Base-by-base conservation (phyloP, 805 yeast genomes). In the Metschnikowia noctiluminum region DNA sequence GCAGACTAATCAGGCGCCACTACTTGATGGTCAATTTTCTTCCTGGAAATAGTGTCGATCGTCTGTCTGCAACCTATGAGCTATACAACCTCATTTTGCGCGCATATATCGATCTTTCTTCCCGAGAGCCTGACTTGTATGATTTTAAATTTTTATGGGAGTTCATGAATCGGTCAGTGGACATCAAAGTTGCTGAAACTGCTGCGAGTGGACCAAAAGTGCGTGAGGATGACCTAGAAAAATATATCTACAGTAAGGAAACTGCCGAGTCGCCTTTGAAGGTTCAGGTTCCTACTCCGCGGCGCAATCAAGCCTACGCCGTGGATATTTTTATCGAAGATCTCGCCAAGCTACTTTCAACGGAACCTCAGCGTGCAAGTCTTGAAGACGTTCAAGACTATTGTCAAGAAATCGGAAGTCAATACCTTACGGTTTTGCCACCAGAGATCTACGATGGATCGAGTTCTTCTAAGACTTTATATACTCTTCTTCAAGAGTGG, bases 241-340 rank as follows among this genome's bases (percentile, higher is more conserved):
- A 42, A 42, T 37, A 48, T 5, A 34, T 60, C 35, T 58, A 60
- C 57, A 51, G 59, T 27, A 58, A 64, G 47, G 65, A 63, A 10
- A 60, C 62, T 2, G 59, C 56, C 4, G 75, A 69, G 8, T 66
- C 74, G 1, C 76, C 76, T 0, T 58, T 71, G 63, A 65, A 62
- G 35, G 61, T 68, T 2, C 61, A 54, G 40, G 54, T 60, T 0
- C 60, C 55, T 2, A 59, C 57, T 4, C 53, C 50, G 14, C 57
- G 52, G 34, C 53, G 49, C 7, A 59, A 58, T 8, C 65, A 62
- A 27, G 40, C 43, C 3, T 63, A 60, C 38, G 55, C 64, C 1
- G 53, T 55, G 4, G 59, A 56, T 12, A 61, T 57, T 9, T 70
- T 71, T 45, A 57, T 61, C 31, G 53, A 53, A 13, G 71, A 68